A percentile compares a stretch with the other conserved stretches of the same genome.
These are phyloP conservation scores for Spongiforma sp. DNA, from an alignment of 1,284 basidiomycete species.

Conservation along the genomic window DNA sequence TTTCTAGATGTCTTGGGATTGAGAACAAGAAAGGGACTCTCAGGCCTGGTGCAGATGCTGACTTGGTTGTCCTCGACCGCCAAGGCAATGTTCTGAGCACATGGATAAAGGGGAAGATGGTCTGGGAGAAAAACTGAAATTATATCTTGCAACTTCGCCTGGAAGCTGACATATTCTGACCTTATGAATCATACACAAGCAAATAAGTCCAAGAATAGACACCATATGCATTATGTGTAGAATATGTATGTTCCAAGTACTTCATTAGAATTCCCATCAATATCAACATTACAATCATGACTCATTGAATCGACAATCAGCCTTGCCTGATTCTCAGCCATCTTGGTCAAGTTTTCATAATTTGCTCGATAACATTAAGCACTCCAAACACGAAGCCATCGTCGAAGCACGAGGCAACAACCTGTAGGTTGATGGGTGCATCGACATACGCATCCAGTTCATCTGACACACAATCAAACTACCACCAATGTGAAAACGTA, in stretches of 20 bases:
- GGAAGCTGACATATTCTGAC: background rate
- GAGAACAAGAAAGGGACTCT: conserved; percentile 81
- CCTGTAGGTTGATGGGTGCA: conserved; percentile 24
- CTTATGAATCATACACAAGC: background rate
- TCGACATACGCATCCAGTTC: conserved; percentile 19
- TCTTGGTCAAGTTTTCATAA: background rate
- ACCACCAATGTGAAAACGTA: background rate
- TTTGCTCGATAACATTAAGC: background rate
- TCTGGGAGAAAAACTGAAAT: conserved; percentile 53
- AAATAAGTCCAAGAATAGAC: no score
- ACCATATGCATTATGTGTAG: no score
- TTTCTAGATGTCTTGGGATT: conserved; percentile 72
- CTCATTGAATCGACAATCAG: background rate
- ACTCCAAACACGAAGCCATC: conserved; percentile 32
- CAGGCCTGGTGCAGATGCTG: conserved; percentile 81
- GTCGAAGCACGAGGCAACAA: conserved; percentile 26
- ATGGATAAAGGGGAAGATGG: conserved; percentile 81
- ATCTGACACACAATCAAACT: conserved; percentile 16
- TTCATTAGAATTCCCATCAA: no score
- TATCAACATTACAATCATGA: conserved; percentile 1
- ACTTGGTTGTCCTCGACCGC: conserved; percentile 77
- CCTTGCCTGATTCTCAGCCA: background rate
- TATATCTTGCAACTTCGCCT: background rate
- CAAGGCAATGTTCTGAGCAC: conserved; percentile 74
- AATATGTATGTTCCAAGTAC: no score